Evolutionary conservation across 176 grass and related monocot species (phyloP), one percentile per base, ranked within the genome.

Genomic region (Bromus sterilis): DNA sequence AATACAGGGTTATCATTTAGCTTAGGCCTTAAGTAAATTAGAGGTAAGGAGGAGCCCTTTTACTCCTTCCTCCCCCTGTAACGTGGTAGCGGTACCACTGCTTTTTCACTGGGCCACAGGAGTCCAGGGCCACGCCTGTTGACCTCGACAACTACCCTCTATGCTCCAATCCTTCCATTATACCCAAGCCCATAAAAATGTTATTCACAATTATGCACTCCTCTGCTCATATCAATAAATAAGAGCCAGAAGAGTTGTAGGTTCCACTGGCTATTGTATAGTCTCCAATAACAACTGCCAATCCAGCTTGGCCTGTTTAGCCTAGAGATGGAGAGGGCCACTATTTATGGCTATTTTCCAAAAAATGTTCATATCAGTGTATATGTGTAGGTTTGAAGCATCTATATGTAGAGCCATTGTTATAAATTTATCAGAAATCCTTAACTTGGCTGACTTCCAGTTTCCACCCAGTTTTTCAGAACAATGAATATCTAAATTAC

Each of bases 401-500:
- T 44, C 8, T 23, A 44, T 78, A 74, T 78, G 73, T 30, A 51
- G 48, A 20, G 48, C 48, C 18, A 7, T 51, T 21, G 18, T 20
- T 51, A 51, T 51, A 51, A 21, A 51, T 51, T 51, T 0, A 20
- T 7, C 5, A 8, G 26, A 87, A 39, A 53, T 53, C 16, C 6
- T 23, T 18, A 21, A 81, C 14, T 36, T 71, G 51, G 11, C 1
- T 71, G 24, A 34, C n/a, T 70, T 81, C 62, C 51, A 67, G 46
- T 59, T 71, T 44, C 41, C 40, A 67, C 23, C 4, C 3, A 10
- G 40, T 75, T 84, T 32, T 80, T 58, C 25, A 57, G 23, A 57
- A 64, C 32, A 32, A 71, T 48, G 10, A 84, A 53, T 71, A 82
- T 78, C 56, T 58, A 59, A 34, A 61, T 85, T 93, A 95, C 96